Conservation (phyloP, 148 eudicot species). For the Suaeda aralocaspica region DNA sequence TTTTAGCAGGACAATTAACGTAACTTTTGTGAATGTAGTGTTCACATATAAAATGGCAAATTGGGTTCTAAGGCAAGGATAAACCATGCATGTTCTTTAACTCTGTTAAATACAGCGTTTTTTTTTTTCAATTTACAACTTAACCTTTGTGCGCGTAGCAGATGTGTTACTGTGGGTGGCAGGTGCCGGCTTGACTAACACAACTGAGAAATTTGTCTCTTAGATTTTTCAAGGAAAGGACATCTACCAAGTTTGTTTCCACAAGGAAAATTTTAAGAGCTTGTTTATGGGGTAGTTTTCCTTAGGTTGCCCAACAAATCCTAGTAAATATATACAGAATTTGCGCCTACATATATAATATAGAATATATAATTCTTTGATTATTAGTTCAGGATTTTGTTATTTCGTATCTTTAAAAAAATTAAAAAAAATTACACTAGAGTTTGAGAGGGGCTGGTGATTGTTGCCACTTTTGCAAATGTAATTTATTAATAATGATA, state of each 20-base stretch:
- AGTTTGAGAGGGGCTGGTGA: background rate
- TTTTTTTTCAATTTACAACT: background rate
- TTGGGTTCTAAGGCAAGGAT: too few species aligned
- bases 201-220: slow-evolving; percentile 33
- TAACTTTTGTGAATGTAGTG: too few species aligned
- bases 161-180: slow-evolving; percentile 55
- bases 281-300: background rate
- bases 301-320: background rate
- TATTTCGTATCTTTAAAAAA: background rate
- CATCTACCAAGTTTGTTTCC: slow-evolving; percentile 44
- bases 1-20: too few species aligned
- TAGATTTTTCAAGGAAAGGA: slow-evolving; percentile 40
- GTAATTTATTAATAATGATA: too few species aligned
- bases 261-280: slow-evolving; percentile 47
- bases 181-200: slow-evolving; percentile 38
- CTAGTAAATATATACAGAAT: slow-evolving; percentile 17
- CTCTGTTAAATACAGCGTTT: background rate
- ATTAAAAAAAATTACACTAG: slow-evolving; percentile 1
- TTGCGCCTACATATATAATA: background rate
- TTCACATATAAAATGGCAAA: too few species aligned
- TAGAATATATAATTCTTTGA: slow-evolving; percentile 14
- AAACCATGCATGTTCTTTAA: too few species aligned
- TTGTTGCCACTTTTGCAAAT: background rate
- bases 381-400: slow-evolving; percentile 16
- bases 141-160: slow-evolving; percentile 15